Evolutionary conservation across 2,329 filamentous ascomycete genomes (phyloP).

Genomic region (Ophiognomonia clavigignenti-juglandacearum): DNA sequence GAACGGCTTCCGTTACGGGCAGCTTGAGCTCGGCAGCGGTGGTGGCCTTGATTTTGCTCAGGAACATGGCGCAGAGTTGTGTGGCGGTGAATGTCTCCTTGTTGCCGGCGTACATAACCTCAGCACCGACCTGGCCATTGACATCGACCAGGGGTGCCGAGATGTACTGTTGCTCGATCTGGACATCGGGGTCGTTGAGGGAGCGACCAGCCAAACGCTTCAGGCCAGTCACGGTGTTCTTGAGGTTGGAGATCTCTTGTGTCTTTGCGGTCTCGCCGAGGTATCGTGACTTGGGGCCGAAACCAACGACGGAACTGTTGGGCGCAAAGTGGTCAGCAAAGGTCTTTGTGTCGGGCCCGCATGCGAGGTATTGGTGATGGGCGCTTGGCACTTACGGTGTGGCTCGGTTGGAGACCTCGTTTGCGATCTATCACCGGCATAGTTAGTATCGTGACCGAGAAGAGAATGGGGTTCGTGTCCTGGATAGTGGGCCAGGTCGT

Average conservation of each 20-base stretch:
- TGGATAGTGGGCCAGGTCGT: background rate
- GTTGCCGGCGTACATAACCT: slow-evolving; percentile 89
- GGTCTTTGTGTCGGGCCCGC: too few relatives aligned
- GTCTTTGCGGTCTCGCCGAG: slow-evolving; percentile 95
- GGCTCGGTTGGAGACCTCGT: slow-evolving; percentile 97
- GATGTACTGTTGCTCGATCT: slow-evolving; percentile 88
- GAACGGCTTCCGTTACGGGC: slow-evolving; percentile 86
- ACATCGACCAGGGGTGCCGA: slow-evolving; percentile 83
- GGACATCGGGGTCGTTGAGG: slow-evolving; percentile 84
- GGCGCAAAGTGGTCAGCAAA: slow-evolving; percentile 17
- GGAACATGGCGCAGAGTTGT: slow-evolving; percentile 90
- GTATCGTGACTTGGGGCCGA: slow-evolving; percentile 89
- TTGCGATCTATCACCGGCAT: slow-evolving; percentile 69
- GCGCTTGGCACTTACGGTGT: slow-evolving; percentile 72
- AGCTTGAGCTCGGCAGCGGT: slow-evolving; percentile 82
- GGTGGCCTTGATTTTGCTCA: slow-evolving; percentile 90
- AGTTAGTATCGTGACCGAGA: slow-evolving; percentile 15
- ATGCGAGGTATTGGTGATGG: too few relatives aligned
- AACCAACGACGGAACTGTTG: slow-evolving; percentile 81
- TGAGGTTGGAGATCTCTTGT: slow-evolving; percentile 98
- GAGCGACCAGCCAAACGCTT: slow-evolving; percentile 88
- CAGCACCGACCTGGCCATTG: slow-evolving; percentile 90
- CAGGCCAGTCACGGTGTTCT: slow-evolving; percentile 92
- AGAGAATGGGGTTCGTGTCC: slow-evolving; percentile 1
- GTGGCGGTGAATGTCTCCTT: slow-evolving; percentile 94